These are phyloP conservation scores for Ceratocystis destructans DNA, from an alignment of 2,329 filamentous ascomycete species.

Conservation along the genomic window DNA sequence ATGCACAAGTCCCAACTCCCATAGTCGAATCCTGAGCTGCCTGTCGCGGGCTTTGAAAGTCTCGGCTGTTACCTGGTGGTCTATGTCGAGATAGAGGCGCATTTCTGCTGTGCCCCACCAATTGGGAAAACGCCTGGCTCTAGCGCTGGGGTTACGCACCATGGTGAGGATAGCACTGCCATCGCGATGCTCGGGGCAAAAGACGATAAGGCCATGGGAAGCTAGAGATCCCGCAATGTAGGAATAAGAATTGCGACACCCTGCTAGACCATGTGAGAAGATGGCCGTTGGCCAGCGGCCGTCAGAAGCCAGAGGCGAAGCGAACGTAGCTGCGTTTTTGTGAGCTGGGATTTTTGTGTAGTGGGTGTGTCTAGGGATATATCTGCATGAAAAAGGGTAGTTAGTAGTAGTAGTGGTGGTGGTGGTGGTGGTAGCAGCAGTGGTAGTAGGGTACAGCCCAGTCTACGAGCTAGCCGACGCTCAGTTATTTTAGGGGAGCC, in stretches of 20 bases:
- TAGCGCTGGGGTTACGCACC: conserved; percentile 46
- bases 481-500: too few relatives aligned
- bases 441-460: background rate
- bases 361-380: conserved; percentile 56
- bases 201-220: conserved; percentile 65
- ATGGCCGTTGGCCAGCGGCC: conserved; percentile 66
- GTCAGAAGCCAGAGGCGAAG: conserved; percentile 34
- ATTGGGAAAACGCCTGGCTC: conserved; percentile 24
- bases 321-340: conserved; percentile 51
- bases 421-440: too few relatives aligned
- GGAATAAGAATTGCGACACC: conserved; percentile 73
- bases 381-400: conserved; percentile 29
- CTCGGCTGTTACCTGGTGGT: conserved; percentile 51
- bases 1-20: conserved; percentile 62
- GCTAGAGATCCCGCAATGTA: conserved; percentile 65
- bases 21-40: conserved; percentile 61
- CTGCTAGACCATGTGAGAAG: conserved; percentile 76
- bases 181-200: conserved; percentile 73
- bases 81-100: conserved; percentile 38
- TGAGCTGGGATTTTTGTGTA: conserved; percentile 59
- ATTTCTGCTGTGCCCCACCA: conserved; percentile 14
- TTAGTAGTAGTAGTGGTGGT: too few relatives aligned
- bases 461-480: background rate
- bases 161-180: conserved; percentile 64
- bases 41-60: conserved; percentile 53